Evolutionary conservation across 2,329 filamentous ascomycete genomes (phyloP).

Genomic region (Lachnellula hyalina): DNA sequence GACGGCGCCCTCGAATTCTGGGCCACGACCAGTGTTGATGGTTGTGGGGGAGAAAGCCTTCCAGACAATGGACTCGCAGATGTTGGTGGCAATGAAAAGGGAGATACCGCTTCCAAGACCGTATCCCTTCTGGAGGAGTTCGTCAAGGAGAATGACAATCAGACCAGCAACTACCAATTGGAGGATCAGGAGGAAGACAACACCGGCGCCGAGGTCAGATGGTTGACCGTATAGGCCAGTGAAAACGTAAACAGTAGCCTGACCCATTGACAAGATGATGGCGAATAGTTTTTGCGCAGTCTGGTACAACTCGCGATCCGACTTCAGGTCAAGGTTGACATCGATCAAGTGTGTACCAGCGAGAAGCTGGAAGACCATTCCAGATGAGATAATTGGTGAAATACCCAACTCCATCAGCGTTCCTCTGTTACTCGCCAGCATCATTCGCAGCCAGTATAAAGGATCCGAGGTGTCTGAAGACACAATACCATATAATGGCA

Average conservation of each 20-base stretch:
- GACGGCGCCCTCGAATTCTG: conserved; percentile 97
- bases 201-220: conserved; percentile 92
- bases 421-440: conserved; percentile 97
- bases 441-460: conserved; percentile 99
- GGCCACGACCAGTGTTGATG: conserved; percentile 98
- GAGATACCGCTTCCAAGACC: conserved; percentile 98
- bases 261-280: conserved; percentile 95
- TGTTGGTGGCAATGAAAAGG: conserved; percentile 99
- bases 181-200: conserved; percentile 96
- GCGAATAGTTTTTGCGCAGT: conserved; percentile 98
- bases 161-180: conserved; percentile 96
- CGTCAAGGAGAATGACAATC: conserved; percentile 98
- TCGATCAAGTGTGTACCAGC: conserved; percentile 99
- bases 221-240: conserved; percentile 96
- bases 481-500: conserved; percentile 98
- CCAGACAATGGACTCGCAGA: conserved; percentile 99
- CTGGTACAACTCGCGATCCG: conserved; percentile 99
- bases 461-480: conserved; percentile 98
- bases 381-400: conserved; percentile 97
- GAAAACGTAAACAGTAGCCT: conserved; percentile 96
- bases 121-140: conserved; percentile 99
- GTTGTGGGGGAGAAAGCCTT: conserved; percentile 99
- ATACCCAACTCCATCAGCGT: conserved; percentile 96
- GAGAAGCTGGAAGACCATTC: conserved; percentile 99
- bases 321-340: conserved; percentile 99